Conservation (phyloP, 352 stramenopile genomes). For the Phytophthora palmivora region DNA sequence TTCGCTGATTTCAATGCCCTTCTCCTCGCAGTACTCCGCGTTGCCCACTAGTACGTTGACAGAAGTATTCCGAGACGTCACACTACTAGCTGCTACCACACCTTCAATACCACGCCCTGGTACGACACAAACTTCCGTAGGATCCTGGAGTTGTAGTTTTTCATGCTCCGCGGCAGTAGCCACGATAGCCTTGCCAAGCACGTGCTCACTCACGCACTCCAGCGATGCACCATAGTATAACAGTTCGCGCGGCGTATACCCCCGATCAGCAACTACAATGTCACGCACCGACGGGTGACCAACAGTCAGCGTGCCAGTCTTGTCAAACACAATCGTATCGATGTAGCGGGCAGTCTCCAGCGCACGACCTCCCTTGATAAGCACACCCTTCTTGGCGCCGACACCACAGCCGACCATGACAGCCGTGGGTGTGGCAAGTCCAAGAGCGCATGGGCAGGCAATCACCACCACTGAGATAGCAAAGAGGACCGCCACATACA, state of each 20-base stretch:
- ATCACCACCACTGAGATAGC: constrained; percentile 92
- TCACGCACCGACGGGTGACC: constrained; percentile 84
- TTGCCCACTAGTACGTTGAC: constrained; percentile 81
- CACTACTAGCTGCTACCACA: constrained; percentile 40
- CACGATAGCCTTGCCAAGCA: constrained; percentile 87
- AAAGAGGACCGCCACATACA: constrained; percentile 83
- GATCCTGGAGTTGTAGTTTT: constrained; percentile 77
- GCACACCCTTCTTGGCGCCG: constrained; percentile 86
- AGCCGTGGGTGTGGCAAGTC: constrained; percentile 84
- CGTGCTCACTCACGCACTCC: constrained; percentile 88
- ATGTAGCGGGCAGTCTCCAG: constrained; percentile 88
- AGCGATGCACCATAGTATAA: constrained; percentile 83
- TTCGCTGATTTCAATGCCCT: constrained; percentile 64
- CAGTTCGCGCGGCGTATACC: constrained; percentile 72
- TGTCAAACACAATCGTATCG: constrained; percentile 93
- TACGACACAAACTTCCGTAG: constrained; percentile 72
- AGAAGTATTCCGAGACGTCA: constrained; percentile 22
- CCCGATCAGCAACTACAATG: constrained; percentile 71
- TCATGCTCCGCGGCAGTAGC: constrained; percentile 79
- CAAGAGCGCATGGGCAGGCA: constrained; percentile 84
- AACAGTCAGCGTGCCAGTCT: constrained; percentile 93
- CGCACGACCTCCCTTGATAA: constrained; percentile 88
- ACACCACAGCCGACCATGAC: constrained; percentile 91
- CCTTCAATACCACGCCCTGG: constrained; percentile 83
- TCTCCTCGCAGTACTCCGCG: constrained; percentile 81